These are phyloP conservation scores for Ettlia oleoabundans DNA, from an alignment of 139 green algal species.

Conservation along the genomic window DNA sequence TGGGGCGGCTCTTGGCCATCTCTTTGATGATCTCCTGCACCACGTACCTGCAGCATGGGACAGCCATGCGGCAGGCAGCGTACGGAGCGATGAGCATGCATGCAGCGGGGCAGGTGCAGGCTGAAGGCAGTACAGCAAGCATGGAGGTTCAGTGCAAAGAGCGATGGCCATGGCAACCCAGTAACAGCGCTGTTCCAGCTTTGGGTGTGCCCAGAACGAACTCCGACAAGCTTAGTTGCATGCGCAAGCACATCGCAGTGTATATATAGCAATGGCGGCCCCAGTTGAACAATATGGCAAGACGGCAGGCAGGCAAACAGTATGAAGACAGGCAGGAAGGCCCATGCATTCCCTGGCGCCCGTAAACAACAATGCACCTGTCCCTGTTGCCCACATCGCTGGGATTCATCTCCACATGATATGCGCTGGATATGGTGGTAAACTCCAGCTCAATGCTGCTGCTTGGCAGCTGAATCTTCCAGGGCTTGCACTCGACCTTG, in stretches of 20 bases:
- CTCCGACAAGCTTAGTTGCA: too few relatives aligned
- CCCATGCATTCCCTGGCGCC: background rate
- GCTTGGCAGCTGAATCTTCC: slow-evolving; percentile 89
- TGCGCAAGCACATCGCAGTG: too few relatives aligned
- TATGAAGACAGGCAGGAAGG: background rate
- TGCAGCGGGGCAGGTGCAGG: too few relatives aligned
- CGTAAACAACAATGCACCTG: slow-evolving; percentile 48
- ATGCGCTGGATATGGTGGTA: slow-evolving; percentile 86
- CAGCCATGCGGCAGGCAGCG: background rate
- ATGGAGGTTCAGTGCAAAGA: background rate
- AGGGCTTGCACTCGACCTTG: slow-evolving; percentile 92
- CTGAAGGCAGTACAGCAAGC: too few relatives aligned
- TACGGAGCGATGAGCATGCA: too few relatives aligned
- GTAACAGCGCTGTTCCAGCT: too few relatives aligned
- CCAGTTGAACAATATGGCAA: too few relatives aligned
- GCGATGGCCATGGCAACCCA: background rate
- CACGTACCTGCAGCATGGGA: slow-evolving; percentile 63
- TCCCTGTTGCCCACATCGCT: slow-evolving; percentile 94
- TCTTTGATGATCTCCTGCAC: slow-evolving; percentile 98
- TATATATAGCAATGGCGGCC: too few relatives aligned
- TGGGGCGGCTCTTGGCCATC: slow-evolving; percentile 88
- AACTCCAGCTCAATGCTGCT: slow-evolving; percentile 97
- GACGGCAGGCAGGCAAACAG: background rate
- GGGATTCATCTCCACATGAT: slow-evolving; percentile 97
- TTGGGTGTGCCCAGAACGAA: too few relatives aligned